Base-by-base conservation (phyloP, 306 rosid genomes). In the Pyrus communis region DNA sequence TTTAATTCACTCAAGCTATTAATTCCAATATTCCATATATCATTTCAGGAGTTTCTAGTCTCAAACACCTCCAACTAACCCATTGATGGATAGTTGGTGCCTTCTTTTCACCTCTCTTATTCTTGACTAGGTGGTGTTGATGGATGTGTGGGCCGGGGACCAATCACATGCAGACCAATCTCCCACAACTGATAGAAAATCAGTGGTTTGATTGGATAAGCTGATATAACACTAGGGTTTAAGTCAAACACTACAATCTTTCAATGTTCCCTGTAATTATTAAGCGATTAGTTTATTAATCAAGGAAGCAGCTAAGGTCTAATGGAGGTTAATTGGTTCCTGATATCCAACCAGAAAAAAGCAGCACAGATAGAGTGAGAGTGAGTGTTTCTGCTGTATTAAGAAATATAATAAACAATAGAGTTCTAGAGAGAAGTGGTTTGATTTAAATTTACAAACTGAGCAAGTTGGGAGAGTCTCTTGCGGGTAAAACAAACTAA, bases 11-110 rank as follows among this genome's bases (percentile, higher is more conserved):
- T 18, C 69, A 31, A 61, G 14, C 18, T 17, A 15, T 10, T 21
- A 19, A n/a, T 21, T 58, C 42, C 42, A 38, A 38, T 38, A 38
- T 38, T 38, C 4, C 9, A 4, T 17, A 42, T 18, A 10, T 62
- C 27, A 25, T 74, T 77, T 73, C 25, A 71, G 43, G 68, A 54
- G 63, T 46, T 81, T 80, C 42, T 68, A 71, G 78, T 76, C 75
- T 38, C 75, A 21, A 31, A 82, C 58, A 75, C 61, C 67, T 83
- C 70, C 70, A 78, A 84, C 81, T 73, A 87, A 87, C 79, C 79
- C 77, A 75, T 76, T 70, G 80, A 84, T 45, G 46, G 78, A 81
- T 81, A 76, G 83, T 79, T 79, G 85, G 75, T 80, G 84, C 85
- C 82, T 85, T 74, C 61, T 86, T 79, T 85, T 72, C 85, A 84